Conservation (phyloP, 202 grass and related monocot genomes). For the Carex sylvatica region DNA sequence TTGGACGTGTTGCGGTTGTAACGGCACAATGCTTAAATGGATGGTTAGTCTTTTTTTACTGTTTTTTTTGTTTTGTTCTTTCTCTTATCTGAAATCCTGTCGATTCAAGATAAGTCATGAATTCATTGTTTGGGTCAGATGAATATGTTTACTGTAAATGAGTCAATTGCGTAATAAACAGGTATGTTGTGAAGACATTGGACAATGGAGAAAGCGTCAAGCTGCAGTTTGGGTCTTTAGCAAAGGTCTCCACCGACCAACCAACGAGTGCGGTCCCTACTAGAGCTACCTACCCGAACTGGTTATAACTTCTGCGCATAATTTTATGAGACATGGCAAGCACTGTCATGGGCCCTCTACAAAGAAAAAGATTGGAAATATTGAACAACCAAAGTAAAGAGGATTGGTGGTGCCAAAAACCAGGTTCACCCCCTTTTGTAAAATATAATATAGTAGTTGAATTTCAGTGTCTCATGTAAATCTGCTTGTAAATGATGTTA, state of each 20-base stretch:
- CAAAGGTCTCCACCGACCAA: slow-evolving; percentile 39
- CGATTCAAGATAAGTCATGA: neutral
- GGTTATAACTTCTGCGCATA: slow-evolving; percentile 30
- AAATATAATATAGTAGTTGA: neutral
- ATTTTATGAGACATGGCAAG: neutral
- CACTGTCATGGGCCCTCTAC: neutral
- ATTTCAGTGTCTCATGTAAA: neutral
- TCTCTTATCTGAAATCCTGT: neutral
- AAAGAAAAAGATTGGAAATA: neutral
- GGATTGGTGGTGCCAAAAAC: neutral
- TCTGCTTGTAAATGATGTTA: neutral
- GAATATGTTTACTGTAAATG: neutral
- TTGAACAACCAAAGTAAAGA: neutral
- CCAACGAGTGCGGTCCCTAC: slow-evolving; percentile 24
- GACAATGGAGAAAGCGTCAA: slow-evolving; percentile 80
- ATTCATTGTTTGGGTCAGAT: neutral
- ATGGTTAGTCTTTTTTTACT: slow-evolving; percentile 46
- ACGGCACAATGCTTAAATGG: slow-evolving; percentile 85
- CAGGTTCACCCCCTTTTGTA: neutral
- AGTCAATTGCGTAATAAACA: slow-evolving; percentile 2
- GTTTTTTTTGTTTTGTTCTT: neutral
- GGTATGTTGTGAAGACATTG: slow-evolving; percentile 86
- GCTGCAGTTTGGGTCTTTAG: slow-evolving; percentile 71
- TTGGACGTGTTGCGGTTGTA: slow-evolving; percentile 63
- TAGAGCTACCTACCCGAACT: slow-evolving; percentile 43